A percentile compares a stretch with the other conserved stretches of the same genome.
Conservation (phyloP, 2,329 filamentous ascomycete species). For the Trichoderma endophyticum region DNA sequence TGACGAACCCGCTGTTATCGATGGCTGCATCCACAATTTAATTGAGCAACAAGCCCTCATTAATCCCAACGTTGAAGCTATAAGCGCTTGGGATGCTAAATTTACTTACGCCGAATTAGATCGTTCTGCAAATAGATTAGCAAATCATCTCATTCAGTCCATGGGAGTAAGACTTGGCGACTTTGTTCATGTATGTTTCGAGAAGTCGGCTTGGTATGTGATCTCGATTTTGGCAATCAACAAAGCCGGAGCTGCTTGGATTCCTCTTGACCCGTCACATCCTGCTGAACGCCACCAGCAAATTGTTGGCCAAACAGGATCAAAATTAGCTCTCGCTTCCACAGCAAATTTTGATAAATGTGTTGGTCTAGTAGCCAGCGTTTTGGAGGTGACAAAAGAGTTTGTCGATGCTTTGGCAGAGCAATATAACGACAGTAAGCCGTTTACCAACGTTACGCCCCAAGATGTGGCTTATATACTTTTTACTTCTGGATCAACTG, state of each 20-base stretch:
- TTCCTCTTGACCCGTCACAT: slow-evolving; percentile 14
- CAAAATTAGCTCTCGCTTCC: slow-evolving; percentile 15
- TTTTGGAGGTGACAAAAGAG: neutral
- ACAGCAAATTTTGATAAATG: neutral
- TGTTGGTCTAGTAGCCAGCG: neutral
- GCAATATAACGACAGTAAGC: slow-evolving; percentile 35
- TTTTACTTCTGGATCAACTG: slow-evolving; percentile 24
- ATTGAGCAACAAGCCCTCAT: neutral
- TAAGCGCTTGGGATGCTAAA: slow-evolving; percentile 7
- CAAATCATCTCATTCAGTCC: neutral
- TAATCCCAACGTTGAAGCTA: neutral
- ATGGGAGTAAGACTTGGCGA: slow-evolving; percentile 5
- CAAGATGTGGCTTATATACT: slow-evolving; percentile 20
- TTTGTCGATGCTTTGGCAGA: slow-evolving; percentile 22
- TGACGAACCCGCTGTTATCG: neutral
- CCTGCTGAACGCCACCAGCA: slow-evolving; percentile 13
- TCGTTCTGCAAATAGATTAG: neutral
- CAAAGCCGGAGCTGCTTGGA: slow-evolving; percentile 16
- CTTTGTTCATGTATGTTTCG: slow-evolving; percentile 8
- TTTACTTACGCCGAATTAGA: slow-evolving; percentile 12
- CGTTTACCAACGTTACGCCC: neutral
- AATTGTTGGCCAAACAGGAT: slow-evolving; percentile 16
- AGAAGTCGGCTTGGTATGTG: slow-evolving; percentile 14
- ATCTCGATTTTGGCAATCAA: slow-evolving; percentile 15
- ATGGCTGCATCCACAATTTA: slow-evolving; percentile 10